phyloP scores from a whole-genome alignment of 495 filamentous ascomycete species.

The Hypoxylon fragiforme region DNA sequence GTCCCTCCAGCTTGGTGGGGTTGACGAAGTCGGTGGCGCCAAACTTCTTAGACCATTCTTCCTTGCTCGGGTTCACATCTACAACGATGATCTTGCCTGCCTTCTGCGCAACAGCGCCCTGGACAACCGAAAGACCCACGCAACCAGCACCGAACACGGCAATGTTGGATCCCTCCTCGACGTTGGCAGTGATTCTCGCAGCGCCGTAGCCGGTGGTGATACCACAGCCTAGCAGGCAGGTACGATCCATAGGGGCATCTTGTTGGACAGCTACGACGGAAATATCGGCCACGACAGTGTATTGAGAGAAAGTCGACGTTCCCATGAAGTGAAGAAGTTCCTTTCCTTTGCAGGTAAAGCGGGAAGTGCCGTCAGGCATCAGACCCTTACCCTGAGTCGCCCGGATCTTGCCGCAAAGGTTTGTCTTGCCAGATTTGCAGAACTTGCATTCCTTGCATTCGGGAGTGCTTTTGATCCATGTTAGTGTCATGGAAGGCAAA shows the following conservation, averaged over 20 bases:
- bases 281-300: conserved; percentile 98
- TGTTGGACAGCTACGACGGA: conserved; percentile 91
- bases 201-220: conserved; percentile 99
- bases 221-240: conserved; percentile 93
- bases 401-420: conserved; percentile 98
- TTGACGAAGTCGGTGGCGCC: conserved; percentile 97
- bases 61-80: conserved; percentile 90
- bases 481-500: conserved; percentile 6
- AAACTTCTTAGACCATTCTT: conserved; percentile 90
- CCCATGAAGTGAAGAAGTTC: conserved; percentile 99
- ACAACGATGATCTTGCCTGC: conserved; percentile 93
- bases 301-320: conserved; percentile 97
- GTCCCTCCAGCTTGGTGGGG: conserved; percentile 73
- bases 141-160: conserved; percentile 96
- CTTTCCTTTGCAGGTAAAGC: conserved; percentile 92
- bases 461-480: conserved; percentile 67
- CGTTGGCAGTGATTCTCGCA: conserved; percentile 85
- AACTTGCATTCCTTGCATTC: conserved; percentile 99
- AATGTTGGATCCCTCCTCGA: conserved; percentile 87
- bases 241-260: conserved; percentile 92
- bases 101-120: conserved; percentile 87
- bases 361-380: conserved; percentile 96
- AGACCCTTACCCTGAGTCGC: conserved; percentile 94
- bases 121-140: conserved; percentile 91
- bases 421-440: conserved; percentile 99